A percentile compares a stretch with the other conserved stretches of the same genome.
Conservation (phyloP, 805 yeast species). For the Teunomyces gatunensis region DNA sequence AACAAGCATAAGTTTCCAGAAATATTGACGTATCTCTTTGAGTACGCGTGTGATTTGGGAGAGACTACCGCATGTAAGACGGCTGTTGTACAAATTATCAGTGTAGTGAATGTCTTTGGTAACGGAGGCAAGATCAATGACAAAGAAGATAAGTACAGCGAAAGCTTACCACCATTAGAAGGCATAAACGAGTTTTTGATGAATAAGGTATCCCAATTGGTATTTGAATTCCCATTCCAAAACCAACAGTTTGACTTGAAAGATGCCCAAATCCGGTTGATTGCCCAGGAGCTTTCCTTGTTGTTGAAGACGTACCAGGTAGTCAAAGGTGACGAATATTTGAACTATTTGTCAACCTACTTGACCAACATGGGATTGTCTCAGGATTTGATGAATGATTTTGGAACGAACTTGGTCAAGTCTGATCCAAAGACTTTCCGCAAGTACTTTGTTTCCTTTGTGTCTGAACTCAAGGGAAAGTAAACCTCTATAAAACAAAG, state of each 20-base stretch:
- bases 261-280: constrained; percentile 76
- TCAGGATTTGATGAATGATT: constrained; percentile 54
- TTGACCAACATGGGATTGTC: constrained; percentile 60
- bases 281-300: constrained; percentile 71
- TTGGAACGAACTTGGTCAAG: constrained; percentile 56
- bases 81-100: constrained; percentile 65
- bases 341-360: constrained; percentile 49
- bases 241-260: constrained; percentile 60
- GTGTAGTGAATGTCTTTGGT: constrained; percentile 56
- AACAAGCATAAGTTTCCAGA: constrained; percentile 61
- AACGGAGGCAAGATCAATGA: constrained; percentile 64
- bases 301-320: constrained; percentile 62
- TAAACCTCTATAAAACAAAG: constrained; percentile 2
- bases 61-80: constrained; percentile 68
- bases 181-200: constrained; percentile 71
- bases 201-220: constrained; percentile 61
- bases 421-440: constrained; percentile 63
- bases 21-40: constrained; percentile 61
- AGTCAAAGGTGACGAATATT: constrained; percentile 40
- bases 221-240: constrained; percentile 80
- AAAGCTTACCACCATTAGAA: constrained; percentile 52
- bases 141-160: constrained; percentile 50
- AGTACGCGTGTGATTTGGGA: constrained; percentile 57
- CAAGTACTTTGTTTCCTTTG: constrained; percentile 58
- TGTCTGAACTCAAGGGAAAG: constrained; percentile 31